A percentile compares a stretch with the other conserved stretches of the same genome.
phyloP scores from a whole-genome alignment of 176 grass and related monocot genomes.

The Zizania latifolia region DNA sequence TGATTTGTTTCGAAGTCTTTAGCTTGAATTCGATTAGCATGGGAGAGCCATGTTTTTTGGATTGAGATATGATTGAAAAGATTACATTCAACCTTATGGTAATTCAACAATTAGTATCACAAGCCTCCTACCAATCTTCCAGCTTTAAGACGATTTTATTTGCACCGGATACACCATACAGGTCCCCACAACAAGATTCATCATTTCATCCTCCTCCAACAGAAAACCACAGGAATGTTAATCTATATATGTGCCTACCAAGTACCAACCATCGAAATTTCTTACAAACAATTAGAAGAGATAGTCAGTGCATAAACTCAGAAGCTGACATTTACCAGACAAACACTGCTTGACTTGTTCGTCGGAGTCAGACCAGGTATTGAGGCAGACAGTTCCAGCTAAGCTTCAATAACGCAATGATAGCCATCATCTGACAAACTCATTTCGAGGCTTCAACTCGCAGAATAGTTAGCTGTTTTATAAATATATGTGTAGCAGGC shows the following conservation, averaged over 20 bases:
- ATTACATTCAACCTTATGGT: not conserved
- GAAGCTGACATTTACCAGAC: not conserved
- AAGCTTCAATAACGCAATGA: not conserved
- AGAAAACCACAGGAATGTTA: not conserved
- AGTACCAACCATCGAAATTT: conserved; percentile 1
- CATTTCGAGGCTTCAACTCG: not conserved
- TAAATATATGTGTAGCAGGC: not conserved
- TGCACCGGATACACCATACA: not conserved
- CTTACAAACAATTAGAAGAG: conserved; percentile 13
- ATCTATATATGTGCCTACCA: not conserved
- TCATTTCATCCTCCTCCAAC: no score
- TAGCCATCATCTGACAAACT: not conserved
- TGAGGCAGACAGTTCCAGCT: conserved; percentile 21
- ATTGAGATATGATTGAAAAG: not conserved
- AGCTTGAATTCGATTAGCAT: not conserved
- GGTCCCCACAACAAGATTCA: not conserved
- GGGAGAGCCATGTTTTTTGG: not conserved
- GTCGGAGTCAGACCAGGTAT: conserved; percentile 3
- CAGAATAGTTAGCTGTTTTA: not conserved
- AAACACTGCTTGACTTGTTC: not conserved
- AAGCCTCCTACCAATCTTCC: not conserved
- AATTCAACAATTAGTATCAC: not conserved
- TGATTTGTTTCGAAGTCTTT: not conserved
- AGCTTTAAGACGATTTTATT: not conserved
- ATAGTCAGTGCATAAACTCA: not conserved